Base-by-base conservation (phyloP, 169 alveolate species). In the Plasmodium falciparum region DNA sequence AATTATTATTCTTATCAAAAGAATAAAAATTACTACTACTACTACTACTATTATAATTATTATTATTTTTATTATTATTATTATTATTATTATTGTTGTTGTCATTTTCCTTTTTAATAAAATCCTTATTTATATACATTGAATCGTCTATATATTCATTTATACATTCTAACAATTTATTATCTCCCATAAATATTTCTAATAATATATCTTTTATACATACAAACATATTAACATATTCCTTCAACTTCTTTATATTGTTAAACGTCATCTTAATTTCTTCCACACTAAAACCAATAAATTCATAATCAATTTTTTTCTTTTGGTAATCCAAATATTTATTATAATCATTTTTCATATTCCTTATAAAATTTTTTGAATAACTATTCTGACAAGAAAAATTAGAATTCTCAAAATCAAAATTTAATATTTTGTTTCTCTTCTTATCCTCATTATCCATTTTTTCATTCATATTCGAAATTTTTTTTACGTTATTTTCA, bases 171-270 rank as follows among this genome's bases (percentile, higher is more conserved):
- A 86, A 69, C 29, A 86, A 47, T 50, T 86, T 72, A 43, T 86
- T 86, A 63, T 86, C 92, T n/a, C 88, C 88, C 20, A 70, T 33
- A 39, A 86, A 86, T 61, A 86, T 86, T 54, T 86, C 92, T 39
- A 86, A 54, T 43, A 86, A 54, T 43, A 86, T 86, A 54, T 86
- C 92, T 62, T 86, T 86, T 20, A 86, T 86, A 52, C 85, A 72
- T 12, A 86, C 88, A 66, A 86, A 86, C 88, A 86, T 86, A 66
- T 72, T 86, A 49, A 86, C 92, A 54, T 86, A 86, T 54, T 86
- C 92, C 61, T 86, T 86, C 49, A 86, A 12, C 47, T 86, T 86
- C 33, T 86, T 86, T 43, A 86, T 62, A 47, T 71, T 86, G 12
- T 59, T 61, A 73, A 86, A 86, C 0, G 92, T 73, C 88, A 71